Base-by-base conservation (phyloP, 257 asterid genomes). In the Anisodus acutangulus region DNA sequence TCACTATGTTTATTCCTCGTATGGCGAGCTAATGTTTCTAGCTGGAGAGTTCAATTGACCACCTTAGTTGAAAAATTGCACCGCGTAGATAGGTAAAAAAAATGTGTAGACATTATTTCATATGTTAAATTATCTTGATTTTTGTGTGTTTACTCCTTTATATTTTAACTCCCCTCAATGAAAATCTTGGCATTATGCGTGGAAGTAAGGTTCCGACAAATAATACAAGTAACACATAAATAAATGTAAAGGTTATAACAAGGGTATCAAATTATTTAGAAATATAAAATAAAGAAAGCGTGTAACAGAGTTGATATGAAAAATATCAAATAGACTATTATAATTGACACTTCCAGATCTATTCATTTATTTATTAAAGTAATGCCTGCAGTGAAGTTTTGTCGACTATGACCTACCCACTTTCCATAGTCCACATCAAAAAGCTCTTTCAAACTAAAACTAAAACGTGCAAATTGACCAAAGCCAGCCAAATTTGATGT, bases 381-480 rank as follows among this genome's bases (percentile, higher is more conserved):
- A 37, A 37, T 67, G 49, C 1, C 11, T 2, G 26, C 19, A 37
- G 81, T 51, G 81, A 76, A 22, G 39, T 51, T 76, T 76, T 76
- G 4, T 76, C 51, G 81, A 76, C 81, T 51, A 51, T 76, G 81
- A 76, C 63, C 43, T 10, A 12, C 39, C 62, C 0, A 47, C 60
- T 49, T 11, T 72, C 15, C 11, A 43, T 17, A 70, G 15, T 41
- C 54, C 78, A 41, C 55, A 17, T 45, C 47, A 66, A 11, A 17
- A n/a, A 17, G 16, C 37, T 2, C 37, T 17, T 71, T 43, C 57
- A 43, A 5, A 41, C 31, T 66, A 41, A 68, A 69, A 69, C 58
- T 10, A 74, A 67, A 49, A 49, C 62, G 62, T 74, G 81, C 45
- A 74, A 74, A 49, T 74, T 74, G 81, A 74, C 81, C 81, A 76